These are phyloP conservation scores for Cladosporium cucumerinum DNA, from an alignment of 2,329 filamentous ascomycete species.

Conservation along the genomic window DNA sequence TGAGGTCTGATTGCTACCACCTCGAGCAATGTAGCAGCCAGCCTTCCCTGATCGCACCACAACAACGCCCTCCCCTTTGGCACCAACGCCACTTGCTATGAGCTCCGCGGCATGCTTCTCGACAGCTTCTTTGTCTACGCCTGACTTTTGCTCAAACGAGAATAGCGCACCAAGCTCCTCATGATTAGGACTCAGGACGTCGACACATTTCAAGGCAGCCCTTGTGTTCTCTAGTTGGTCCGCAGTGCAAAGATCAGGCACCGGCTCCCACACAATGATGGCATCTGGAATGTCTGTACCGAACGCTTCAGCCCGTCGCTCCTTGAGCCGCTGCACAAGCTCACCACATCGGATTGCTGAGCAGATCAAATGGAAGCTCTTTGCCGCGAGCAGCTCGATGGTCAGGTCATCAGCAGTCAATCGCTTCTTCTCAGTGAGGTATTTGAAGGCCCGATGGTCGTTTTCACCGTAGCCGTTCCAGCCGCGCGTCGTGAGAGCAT, in stretches of 20 bases:
- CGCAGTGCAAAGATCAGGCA: conserved; percentile 80
- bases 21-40: conserved; percentile 57
- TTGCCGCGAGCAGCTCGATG: conserved; percentile 63
- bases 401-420: conserved; percentile 71
- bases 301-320: conserved; percentile 24
- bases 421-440: conserved; percentile 80
- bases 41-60: conserved; percentile 69
- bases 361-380: conserved; percentile 85
- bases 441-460: conserved; percentile 63
- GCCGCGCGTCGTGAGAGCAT: conserved; percentile 76
- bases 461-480: conserved; percentile 83
- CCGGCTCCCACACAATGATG: conserved; percentile 90
- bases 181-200: conserved; percentile 76
- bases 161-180: conserved; percentile 85
- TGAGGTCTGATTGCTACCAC: conserved; percentile 20
- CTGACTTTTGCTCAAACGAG: conserved; percentile 41
- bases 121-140: conserved; percentile 40
- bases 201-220: conserved; percentile 51
- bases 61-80: conserved; percentile 48
- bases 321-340: conserved; percentile 69
- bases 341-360: conserved; percentile 72
- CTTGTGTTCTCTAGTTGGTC: conserved; percentile 56
- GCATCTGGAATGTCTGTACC: conserved; percentile 39
- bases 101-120: conserved; percentile 37
- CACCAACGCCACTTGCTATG: conserved; percentile 31